A percentile compares a stretch with the other conserved stretches of the same genome.
Evolutionary conservation across 495 filamentous ascomycete genomes (phyloP).

Genomic region (Immersiella caudata): DNA sequence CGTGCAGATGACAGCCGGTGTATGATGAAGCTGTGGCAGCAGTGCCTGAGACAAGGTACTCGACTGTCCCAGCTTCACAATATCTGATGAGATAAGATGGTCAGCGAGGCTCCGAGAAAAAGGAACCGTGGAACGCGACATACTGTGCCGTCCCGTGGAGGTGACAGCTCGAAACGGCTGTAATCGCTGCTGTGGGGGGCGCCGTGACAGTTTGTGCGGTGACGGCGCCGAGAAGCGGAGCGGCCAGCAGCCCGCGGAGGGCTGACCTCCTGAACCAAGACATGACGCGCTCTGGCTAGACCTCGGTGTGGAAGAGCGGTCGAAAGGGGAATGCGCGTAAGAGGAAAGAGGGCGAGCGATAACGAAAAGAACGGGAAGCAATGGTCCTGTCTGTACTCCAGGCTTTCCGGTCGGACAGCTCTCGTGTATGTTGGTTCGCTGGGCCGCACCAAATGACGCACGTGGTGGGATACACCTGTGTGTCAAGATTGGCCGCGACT

Average conservation of each 20-base stretch:
- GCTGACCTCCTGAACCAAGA: slow-evolving; percentile 13
- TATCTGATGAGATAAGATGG: slow-evolving; percentile 6
- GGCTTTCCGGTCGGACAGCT: not conserved
- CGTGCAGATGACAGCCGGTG: slow-evolving; percentile 22
- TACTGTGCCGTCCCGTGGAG: slow-evolving; percentile 18
- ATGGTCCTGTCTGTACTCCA: not conserved
- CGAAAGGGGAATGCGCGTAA: not conserved
- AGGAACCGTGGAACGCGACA: not conserved
- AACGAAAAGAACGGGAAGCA: not conserved
- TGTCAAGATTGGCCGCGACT: not conserved
- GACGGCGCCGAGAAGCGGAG: slow-evolving; percentile 3
- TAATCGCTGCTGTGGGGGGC: slow-evolving; percentile 19
- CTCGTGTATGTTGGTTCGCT: no score
- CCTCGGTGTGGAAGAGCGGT: not conserved
- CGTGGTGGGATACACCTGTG: no score
- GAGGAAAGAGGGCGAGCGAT: not conserved
- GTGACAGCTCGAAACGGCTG: slow-evolving; percentile 28
- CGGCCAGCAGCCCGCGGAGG: slow-evolving; percentile 26
- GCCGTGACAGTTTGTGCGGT: slow-evolving; percentile 12
- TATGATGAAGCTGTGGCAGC: slow-evolving; percentile 20
- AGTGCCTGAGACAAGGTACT: slow-evolving; percentile 24
- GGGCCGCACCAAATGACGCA: no score
- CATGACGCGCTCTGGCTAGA: slow-evolving; percentile 20
- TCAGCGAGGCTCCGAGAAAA: not conserved
- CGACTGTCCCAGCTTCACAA: slow-evolving; percentile 23